Evolutionary conservation across 225 moss, liverwort and hornwort species (phyloP).

Genomic region (Thuidium tamariscinum): DNA sequence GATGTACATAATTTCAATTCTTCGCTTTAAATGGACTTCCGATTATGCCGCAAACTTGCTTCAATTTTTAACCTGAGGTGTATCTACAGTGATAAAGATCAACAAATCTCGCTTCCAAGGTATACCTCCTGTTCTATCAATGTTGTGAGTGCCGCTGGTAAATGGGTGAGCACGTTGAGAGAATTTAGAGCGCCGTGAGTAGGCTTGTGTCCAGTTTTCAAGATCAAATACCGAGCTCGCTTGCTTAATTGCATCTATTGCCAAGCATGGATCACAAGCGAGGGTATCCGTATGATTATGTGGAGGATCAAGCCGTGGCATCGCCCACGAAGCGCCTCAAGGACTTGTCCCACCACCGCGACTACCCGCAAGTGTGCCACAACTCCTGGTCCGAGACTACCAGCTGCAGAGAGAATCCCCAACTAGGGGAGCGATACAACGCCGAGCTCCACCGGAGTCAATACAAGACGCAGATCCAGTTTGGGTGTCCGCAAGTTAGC

Average conservation of each 20-base stretch:
- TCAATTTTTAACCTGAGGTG: not conserved
- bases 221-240: not conserved
- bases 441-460: conserved; percentile 4
- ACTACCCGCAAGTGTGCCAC: not conserved
- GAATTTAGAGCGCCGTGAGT: not conserved
- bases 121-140: not conserved
- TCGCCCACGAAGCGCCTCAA: conserved; percentile 35
- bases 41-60: not conserved
- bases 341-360: conserved; percentile 15
- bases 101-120: not conserved
- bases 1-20: not conserved
- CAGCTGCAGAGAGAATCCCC: not conserved
- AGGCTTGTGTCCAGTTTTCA: not conserved
- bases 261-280: conserved; percentile 26
- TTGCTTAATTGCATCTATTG: not conserved
- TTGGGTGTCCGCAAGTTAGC: not conserved
- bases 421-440: not conserved
- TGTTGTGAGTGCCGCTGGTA: not conserved
- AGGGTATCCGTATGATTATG: conserved; percentile 12
- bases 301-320: conserved; percentile 7
- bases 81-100: not conserved
- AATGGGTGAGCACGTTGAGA: not conserved
- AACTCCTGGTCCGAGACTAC: not conserved
- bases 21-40: not conserved
- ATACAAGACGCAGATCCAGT: conserved; percentile 11